Conservation (phyloP, 768 basidiomycete genomes). For the Suillus tomentosus region DNA sequence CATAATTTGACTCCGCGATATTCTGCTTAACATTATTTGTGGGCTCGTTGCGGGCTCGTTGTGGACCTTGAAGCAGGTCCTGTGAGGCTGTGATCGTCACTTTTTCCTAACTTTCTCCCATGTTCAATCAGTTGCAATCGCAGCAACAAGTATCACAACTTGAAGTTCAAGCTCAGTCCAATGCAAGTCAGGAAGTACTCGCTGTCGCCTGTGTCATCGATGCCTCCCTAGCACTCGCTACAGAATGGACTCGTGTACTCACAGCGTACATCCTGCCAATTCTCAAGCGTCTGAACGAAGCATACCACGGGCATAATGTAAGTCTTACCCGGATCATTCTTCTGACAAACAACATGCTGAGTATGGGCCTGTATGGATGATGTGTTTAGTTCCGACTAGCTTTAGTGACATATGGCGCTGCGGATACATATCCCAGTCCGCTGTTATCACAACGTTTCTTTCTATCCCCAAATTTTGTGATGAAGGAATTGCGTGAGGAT, state of each 20-base stretch:
- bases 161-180: slow-evolving; percentile 13
- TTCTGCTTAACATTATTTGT: slow-evolving; percentile 4
- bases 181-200: slow-evolving; percentile 31
- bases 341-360: slow-evolving; percentile 5
- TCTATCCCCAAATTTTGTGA: slow-evolving; percentile 33
- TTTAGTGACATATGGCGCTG: slow-evolving; percentile 63
- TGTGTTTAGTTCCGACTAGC: slow-evolving; percentile 44
- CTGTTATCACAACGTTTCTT: slow-evolving; percentile 63
- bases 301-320: slow-evolving; percentile 42
- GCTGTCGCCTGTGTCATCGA: slow-evolving; percentile 65
- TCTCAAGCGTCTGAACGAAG: slow-evolving; percentile 52
- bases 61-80: not conserved
- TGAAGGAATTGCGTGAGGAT: slow-evolving; percentile 48
- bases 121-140: slow-evolving; percentile 3
- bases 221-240: slow-evolving; percentile 53
- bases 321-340: slow-evolving; percentile 10
- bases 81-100: not conserved
- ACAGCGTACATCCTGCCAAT: slow-evolving; percentile 51
- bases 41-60: not conserved
- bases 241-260: slow-evolving; percentile 53
- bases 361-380: not conserved
- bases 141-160: not conserved
- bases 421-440: slow-evolving; percentile 56
- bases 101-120: not conserved
- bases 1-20: slow-evolving; percentile 9